phyloP scores from a whole-genome alignment of 2,329 filamentous ascomycete species.

The Sporothrix euskadiensis region DNA sequence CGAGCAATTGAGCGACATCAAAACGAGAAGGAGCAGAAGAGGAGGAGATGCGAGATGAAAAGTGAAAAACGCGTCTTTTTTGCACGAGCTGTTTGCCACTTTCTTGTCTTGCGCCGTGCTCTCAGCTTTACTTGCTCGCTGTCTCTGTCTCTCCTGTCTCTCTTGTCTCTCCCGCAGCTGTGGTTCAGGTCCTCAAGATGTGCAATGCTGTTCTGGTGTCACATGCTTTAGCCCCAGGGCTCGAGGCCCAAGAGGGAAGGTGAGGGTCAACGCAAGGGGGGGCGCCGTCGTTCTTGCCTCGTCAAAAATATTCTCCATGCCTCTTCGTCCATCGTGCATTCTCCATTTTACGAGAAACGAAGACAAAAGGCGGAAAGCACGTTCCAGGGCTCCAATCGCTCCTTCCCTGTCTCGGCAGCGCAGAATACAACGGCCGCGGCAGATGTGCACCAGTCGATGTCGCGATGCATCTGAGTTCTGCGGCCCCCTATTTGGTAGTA shows the following conservation, averaged over 20 bases:
- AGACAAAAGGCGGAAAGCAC: background rate
- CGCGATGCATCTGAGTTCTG: constrained; percentile 1
- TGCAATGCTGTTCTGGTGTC: background rate
- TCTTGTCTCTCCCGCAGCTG: background rate
- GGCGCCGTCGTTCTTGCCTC: constrained; percentile 5
- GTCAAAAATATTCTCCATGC: background rate
- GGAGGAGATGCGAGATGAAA: background rate
- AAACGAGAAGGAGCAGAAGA: background rate
- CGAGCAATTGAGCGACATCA: constrained; percentile 22
- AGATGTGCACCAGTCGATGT: constrained; percentile 13
- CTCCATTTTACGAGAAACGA: background rate
- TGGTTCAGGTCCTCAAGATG: background rate
- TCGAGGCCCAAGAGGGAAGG: constrained; percentile 23
- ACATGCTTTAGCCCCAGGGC: constrained; percentile 15
- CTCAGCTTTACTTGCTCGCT: background rate
- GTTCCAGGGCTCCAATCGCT: background rate
- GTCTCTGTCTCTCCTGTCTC: background rate
- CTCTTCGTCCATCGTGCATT: background rate
- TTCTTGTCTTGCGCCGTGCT: too few species aligned
- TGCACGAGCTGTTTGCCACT: background rate
- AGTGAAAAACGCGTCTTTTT: background rate
- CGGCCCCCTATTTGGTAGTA: background rate
- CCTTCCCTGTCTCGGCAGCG: constrained; percentile 5
- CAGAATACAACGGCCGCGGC: constrained; percentile 10
- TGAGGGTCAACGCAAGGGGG: constrained; percentile 6